phyloP scores from a whole-genome alignment of 2,329 filamentous ascomycete species.

The Colletotrichum melonis region DNA sequence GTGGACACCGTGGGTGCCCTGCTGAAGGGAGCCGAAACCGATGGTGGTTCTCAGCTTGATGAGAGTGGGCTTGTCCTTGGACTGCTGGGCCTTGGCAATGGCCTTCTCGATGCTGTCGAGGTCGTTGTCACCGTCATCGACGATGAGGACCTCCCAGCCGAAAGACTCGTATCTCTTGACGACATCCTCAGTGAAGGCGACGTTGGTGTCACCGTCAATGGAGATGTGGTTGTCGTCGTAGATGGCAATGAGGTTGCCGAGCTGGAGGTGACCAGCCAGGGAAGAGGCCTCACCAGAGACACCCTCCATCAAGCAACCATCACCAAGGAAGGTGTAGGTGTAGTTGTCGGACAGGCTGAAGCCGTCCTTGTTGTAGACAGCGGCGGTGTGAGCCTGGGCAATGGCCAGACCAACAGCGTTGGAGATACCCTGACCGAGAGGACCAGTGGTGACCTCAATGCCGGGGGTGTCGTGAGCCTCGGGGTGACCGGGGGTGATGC shows the following conservation, averaged over 20 bases:
- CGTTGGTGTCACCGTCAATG: constrained; percentile 94
- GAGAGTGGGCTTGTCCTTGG: constrained; percentile 95
- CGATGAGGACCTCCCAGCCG: constrained; percentile 91
- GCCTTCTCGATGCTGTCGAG: constrained; percentile 89
- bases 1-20: constrained; percentile 96
- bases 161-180: constrained; percentile 95
- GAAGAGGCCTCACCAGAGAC: constrained; percentile 93
- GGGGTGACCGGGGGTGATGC: constrained; percentile 94
- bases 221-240: constrained; percentile 99
- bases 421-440: constrained; percentile 95
- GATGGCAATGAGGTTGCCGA: constrained; percentile 96
- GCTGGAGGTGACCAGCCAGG: constrained; percentile 93
- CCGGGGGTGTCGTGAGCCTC: constrained; percentile 97
- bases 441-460: constrained; percentile 97
- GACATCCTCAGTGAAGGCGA: constrained; percentile 97
- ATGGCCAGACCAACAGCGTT: constrained; percentile 99
- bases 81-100: constrained; percentile 84
- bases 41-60: constrained; percentile 99
- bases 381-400: constrained; percentile 91
- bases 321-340: constrained; percentile 96
- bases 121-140: constrained; percentile 90
- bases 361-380: constrained; percentile 95
- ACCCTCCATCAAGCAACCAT: constrained; percentile 99
- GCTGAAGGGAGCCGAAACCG: constrained; percentile 91
- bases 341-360: constrained; percentile 95